These are phyloP conservation scores for Stephania yunnanensis DNA, from an alignment of 164 flowering plant species.

Conservation along the genomic window DNA sequence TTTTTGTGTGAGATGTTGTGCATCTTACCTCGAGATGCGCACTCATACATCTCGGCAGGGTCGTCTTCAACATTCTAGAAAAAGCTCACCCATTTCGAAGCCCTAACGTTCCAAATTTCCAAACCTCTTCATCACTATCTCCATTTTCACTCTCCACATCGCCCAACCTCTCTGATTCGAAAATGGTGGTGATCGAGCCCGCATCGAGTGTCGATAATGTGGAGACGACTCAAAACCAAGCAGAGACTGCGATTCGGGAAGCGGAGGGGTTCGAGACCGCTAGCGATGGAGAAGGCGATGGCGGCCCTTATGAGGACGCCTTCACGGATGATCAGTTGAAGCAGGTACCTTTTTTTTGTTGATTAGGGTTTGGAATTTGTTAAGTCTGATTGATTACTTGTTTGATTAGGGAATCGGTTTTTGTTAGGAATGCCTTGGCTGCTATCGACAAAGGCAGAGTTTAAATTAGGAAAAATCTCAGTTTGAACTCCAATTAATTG, in stretches of 20 bases:
- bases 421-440: no score
- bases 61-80: not conserved
- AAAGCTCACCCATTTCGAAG: not conserved
- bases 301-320: constrained; percentile 19
- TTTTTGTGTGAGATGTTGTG: not conserved
- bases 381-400: not conserved
- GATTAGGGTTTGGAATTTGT: not conserved
- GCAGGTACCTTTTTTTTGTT: constrained; percentile 14
- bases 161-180: not conserved
- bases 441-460: no score
- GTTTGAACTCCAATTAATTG: no score
- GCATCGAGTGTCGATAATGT: constrained; percentile 8
- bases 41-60: no score
- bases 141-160: not conserved
- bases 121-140: not conserved
- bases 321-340: constrained; percentile 20
- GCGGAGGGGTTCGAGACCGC: constrained; percentile 67
- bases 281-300: constrained; percentile 43
- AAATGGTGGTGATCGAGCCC: constrained; percentile 36
- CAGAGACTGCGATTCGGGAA: constrained; percentile 1
- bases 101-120: not conserved
- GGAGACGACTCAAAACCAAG: not conserved
- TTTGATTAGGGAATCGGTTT: no score
- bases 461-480: no score
- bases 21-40: no score